These are phyloP conservation scores for Nicotiana sylvestris DNA, from an alignment of 257 asterid genomes.

Conservation along the genomic window DNA sequence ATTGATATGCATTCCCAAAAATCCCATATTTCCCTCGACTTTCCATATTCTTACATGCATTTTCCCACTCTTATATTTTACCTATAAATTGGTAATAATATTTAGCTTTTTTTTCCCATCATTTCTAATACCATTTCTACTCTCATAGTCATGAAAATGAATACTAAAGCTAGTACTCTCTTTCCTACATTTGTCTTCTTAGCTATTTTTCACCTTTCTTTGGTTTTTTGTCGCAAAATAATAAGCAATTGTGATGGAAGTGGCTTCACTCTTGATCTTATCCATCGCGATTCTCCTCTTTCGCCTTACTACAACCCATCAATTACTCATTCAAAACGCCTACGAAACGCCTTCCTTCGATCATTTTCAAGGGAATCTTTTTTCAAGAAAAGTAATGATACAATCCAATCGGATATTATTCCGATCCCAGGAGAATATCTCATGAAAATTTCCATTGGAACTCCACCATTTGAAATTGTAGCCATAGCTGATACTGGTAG, in stretches of 20 bases:
- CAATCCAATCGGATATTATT: conserved; percentile 7
- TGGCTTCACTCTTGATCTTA: conserved; percentile 45
- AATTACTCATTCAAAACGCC: conserved; percentile 23
- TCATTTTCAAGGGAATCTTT: conserved; percentile 39
- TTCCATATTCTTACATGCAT: neutral
- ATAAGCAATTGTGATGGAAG: neutral
- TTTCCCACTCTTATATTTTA: neutral
- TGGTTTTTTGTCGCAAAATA: neutral
- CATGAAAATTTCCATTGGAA: conserved; percentile 30
- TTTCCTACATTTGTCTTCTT: neutral
- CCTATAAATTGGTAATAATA: conserved; percentile 5
- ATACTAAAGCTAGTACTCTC: neutral
- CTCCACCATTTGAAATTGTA: conserved; percentile 29
- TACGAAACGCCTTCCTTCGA: conserved; percentile 23
- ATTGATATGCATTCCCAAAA: neutral
- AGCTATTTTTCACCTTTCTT: neutral
- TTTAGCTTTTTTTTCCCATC: neutral
- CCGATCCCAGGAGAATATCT: conserved; percentile 24
- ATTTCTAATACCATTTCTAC: neutral
- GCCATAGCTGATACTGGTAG: conserved; percentile 47
- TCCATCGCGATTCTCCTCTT: conserved; percentile 41
- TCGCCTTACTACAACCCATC: conserved; percentile 37
- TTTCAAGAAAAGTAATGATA: neutral
- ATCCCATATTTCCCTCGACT: neutral
- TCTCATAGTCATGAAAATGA: neutral